A percentile compares a stretch with the other conserved stretches of the same genome.
Conservation (phyloP, 1,139 yeast genomes). For the Magnusiomyces paraingens region DNA sequence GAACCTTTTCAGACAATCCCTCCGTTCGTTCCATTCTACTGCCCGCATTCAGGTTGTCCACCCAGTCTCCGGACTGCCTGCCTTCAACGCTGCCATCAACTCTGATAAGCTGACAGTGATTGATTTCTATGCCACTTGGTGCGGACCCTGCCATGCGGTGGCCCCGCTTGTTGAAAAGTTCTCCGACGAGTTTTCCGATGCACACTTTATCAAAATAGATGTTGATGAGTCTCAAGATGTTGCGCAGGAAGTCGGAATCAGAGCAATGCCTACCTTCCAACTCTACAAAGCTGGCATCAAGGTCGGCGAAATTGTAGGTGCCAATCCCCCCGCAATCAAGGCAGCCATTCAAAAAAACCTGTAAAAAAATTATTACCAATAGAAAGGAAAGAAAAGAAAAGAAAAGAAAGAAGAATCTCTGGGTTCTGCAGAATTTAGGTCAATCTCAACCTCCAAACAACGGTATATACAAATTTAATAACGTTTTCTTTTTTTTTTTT, state of each 20-base stretch:
- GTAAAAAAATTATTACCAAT: constrained; percentile 1
- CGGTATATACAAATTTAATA: too few species aligned
- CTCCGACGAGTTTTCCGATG: constrained; percentile 47
- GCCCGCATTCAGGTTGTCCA: too few species aligned
- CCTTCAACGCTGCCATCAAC: too few species aligned
- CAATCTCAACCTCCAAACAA: too few species aligned
- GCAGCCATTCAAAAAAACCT: constrained; percentile 43
- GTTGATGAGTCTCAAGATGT: constrained; percentile 72
- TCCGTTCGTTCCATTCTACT: too few species aligned
- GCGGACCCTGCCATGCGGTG: constrained; percentile 95
- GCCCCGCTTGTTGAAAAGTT: constrained; percentile 86
- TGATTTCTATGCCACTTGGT: constrained; percentile 94
- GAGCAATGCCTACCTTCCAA: constrained; percentile 86
- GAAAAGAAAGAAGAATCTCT: neutral
- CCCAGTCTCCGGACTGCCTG: too few species aligned
- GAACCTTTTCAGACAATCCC: too few species aligned
- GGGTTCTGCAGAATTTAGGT: too few species aligned
- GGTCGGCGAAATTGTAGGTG: constrained; percentile 74
- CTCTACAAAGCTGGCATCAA: constrained; percentile 71
- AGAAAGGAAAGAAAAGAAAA: too few species aligned
- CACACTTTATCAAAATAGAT: constrained; percentile 75
- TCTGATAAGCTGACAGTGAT: constrained; percentile 45
- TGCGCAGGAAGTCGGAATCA: constrained; percentile 65
- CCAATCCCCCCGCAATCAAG: constrained; percentile 53
- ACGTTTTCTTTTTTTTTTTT: too few species aligned